Conservation (phyloP, 495 filamentous ascomycete genomes). For the Sphaerosporella brunnea region DNA sequence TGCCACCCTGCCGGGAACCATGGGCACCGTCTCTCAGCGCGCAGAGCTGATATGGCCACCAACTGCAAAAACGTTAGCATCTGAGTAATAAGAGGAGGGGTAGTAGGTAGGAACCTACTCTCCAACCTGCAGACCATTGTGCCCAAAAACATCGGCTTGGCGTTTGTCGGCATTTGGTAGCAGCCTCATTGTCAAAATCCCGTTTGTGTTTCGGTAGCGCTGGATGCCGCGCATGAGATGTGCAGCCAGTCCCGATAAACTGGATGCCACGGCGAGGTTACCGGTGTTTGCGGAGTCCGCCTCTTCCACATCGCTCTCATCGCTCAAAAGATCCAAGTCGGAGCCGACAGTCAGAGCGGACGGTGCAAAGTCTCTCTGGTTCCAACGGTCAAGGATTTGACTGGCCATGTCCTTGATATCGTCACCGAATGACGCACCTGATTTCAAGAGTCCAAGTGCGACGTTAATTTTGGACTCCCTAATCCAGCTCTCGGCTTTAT, state of each 20-base stretch:
- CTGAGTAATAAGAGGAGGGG: background rate
- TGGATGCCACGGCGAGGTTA: background rate
- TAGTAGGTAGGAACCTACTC: background rate
- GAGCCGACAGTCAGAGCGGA: too few species aligned
- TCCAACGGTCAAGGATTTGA: background rate
- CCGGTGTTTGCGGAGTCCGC: background rate
- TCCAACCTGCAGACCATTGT: conserved; percentile 32
- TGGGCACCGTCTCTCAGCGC: conserved; percentile 37
- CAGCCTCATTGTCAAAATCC: conserved; percentile 17
- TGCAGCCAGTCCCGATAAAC: background rate
- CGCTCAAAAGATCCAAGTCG: background rate
- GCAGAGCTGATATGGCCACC: conserved; percentile 35
- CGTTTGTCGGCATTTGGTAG: conserved; percentile 17
- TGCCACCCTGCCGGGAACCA: conserved; percentile 31
- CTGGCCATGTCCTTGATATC: conserved; percentile 2
- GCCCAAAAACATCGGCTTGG: conserved; percentile 29
- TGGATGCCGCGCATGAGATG: conserved; percentile 30
- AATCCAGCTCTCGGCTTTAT: background rate
- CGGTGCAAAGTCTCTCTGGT: background rate
- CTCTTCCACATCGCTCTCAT: background rate
- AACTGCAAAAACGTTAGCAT: conserved; percentile 14
- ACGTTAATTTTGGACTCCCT: background rate
- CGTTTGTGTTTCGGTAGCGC: conserved; percentile 4
- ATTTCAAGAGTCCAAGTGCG: background rate
- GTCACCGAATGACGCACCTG: background rate